Evolutionary conservation across 805 yeast species (phyloP).

Genomic region (Candida insectalens): DNA sequence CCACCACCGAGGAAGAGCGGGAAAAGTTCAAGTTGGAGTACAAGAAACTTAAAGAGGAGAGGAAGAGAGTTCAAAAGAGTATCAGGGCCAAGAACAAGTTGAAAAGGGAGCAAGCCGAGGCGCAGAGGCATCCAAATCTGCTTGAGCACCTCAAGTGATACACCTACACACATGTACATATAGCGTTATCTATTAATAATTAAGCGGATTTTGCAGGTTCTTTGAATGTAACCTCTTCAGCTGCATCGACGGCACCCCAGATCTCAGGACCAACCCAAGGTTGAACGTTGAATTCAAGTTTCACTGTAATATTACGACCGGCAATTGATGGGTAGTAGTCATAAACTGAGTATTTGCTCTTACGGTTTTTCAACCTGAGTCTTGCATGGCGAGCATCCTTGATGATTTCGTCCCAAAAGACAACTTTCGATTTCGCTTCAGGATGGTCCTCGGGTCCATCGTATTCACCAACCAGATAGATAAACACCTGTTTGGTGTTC

Average conservation of each 20-base stretch:
- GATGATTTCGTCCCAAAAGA: constrained; percentile 88
- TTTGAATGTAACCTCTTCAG: constrained; percentile 13
- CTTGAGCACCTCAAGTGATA: no score
- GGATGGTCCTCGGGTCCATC: constrained; percentile 1
- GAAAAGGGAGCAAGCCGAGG: background rate
- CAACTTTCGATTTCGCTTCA: constrained; percentile 39
- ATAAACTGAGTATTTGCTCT: constrained; percentile 80
- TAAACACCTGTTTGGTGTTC: constrained; percentile 96
- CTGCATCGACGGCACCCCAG: constrained; percentile 45
- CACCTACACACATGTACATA: no score
- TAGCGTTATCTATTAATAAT: no score
- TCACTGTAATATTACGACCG: constrained; percentile 56
- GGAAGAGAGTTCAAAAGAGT: background rate
- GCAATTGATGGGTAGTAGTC: constrained; percentile 59
- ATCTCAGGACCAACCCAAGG: constrained; percentile 79
- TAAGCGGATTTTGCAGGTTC: no score
- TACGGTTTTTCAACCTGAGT: constrained; percentile 38
- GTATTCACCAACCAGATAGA: constrained; percentile 77
- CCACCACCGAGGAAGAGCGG: no score
- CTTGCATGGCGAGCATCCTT: constrained; percentile 46
- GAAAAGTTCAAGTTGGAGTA: background rate
- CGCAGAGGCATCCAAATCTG: no score
- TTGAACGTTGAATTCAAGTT: constrained; percentile 84
- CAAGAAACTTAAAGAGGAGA: background rate
- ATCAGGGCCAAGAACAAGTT: background rate